These are phyloP conservation scores for Neopestalotiopsis rosae DNA, from an alignment of 2,329 filamentous ascomycete species.

Conservation along the genomic window DNA sequence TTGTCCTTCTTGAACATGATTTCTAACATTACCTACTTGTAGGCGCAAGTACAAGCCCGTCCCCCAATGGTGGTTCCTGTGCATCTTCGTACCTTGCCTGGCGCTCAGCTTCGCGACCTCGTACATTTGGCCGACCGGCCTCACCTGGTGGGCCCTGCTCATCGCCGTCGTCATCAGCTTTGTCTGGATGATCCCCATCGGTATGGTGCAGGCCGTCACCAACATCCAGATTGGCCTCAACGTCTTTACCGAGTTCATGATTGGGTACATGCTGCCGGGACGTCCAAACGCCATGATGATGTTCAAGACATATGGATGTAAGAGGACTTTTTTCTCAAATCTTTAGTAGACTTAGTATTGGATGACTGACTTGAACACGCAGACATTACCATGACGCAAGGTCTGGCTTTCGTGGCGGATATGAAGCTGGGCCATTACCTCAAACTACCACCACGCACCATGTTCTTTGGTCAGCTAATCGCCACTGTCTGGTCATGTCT, in stretches of 20 bases:
- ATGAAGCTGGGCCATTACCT: slow-evolving; percentile 20
- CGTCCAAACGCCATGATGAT: slow-evolving; percentile 77
- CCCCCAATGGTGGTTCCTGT: slow-evolving; percentile 6
- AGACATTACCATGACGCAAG: slow-evolving; percentile 17
- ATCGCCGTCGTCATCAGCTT: slow-evolving; percentile 63
- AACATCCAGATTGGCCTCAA: slow-evolving; percentile 59
- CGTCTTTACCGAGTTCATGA: slow-evolving; percentile 76
- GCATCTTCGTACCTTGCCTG: slow-evolving; percentile 12
- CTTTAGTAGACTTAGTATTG: not conserved
- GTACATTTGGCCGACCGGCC: slow-evolving; percentile 56
- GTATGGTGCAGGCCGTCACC: slow-evolving; percentile 65
- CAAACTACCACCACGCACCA: slow-evolving; percentile 12
- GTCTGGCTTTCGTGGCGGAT: not conserved
- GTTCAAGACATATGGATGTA: slow-evolving; percentile 66
- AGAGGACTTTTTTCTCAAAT: not conserved
- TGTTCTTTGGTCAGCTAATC: slow-evolving; percentile 17
- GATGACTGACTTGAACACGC: not conserved
- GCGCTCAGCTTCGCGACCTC: slow-evolving; percentile 22
- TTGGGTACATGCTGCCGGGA: slow-evolving; percentile 76
- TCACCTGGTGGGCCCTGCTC: slow-evolving; percentile 63
- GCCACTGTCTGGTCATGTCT: slow-evolving; percentile 39
- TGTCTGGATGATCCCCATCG: slow-evolving; percentile 65
- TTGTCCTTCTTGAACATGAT: not conserved
- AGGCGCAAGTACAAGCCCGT: slow-evolving; percentile 13
- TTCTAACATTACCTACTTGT: not conserved